These are phyloP conservation scores for Tremellales sp. DNA, from an alignment of 1,284 basidiomycete species.

Conservation along the genomic window DNA sequence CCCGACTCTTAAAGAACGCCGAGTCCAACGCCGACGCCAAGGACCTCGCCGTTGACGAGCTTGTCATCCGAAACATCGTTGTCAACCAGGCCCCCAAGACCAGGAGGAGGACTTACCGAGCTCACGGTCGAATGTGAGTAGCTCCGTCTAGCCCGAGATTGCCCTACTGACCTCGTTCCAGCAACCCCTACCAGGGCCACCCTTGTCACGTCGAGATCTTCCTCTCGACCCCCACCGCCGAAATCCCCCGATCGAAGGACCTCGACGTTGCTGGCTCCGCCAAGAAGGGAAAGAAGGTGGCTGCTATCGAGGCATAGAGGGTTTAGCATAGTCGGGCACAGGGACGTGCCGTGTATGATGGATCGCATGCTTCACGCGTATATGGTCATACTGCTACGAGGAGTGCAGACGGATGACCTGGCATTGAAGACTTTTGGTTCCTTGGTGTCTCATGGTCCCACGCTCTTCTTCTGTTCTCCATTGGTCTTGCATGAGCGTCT, in stretches of 20 bases:
- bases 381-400: no score
- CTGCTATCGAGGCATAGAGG: conserved; percentile 49
- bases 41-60: conserved; percentile 87
- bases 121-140: conserved; percentile 76
- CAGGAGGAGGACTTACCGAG: conserved; percentile 98
- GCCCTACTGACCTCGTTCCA: conserved; percentile 10
- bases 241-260: conserved; percentile 87
- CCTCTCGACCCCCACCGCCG: conserved; percentile 67
- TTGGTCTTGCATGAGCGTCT: no score
- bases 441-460: no score
- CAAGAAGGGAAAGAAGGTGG: conserved; percentile 47
- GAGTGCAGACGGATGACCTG: no score
- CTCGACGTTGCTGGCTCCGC: conserved; percentile 54
- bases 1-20: conserved; percentile 94
- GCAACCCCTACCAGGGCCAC: conserved; percentile 82
- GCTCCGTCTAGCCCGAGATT: background rate
- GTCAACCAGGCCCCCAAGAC: conserved; percentile 99
- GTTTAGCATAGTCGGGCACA: conserved; percentile 22
- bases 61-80: conserved; percentile 93
- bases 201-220: conserved; percentile 95
- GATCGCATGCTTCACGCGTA: conserved; percentile 36
- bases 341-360: conserved; percentile 41
- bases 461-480: no score
- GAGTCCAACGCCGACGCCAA: conserved; percentile 99
- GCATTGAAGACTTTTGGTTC: no score